These are phyloP conservation scores for Jaltomata sinuosa DNA, from an alignment of 257 asterid genomes.

Conservation along the genomic window DNA sequence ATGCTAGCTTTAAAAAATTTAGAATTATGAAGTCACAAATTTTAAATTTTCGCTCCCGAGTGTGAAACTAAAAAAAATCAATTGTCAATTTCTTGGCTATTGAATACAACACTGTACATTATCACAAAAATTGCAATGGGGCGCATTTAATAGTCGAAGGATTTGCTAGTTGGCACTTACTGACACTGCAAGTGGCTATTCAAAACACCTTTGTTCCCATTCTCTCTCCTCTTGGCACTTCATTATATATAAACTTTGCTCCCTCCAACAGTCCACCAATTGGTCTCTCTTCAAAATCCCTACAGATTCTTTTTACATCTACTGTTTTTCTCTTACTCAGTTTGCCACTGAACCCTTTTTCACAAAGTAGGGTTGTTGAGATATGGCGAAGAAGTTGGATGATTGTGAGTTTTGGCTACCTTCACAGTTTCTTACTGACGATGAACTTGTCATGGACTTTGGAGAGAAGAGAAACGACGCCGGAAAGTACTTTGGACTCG, in stretches of 20 bases:
- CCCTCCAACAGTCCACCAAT: no score
- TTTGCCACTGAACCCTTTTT: neutral
- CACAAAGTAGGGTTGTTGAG: no score
- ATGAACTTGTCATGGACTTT: conserved; percentile 1
- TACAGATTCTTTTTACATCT: neutral
- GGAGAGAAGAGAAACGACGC: neutral
- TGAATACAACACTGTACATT: neutral
- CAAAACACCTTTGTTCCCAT: neutral
- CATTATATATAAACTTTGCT: no score
- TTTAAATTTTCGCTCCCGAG: no score
- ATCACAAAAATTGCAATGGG: neutral
- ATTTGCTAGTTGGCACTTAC: neutral
- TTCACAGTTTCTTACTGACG: conserved; percentile 30
- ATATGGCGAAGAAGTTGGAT: conserved; percentile 21
- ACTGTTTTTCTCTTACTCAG: neutral
- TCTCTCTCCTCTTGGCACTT: neutral
- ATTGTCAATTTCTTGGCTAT: neutral
- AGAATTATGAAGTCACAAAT: no score
- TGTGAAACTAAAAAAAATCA: neutral
- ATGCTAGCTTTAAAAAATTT: no score
- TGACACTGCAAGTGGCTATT: neutral
- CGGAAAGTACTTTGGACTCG: neutral
- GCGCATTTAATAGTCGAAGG: neutral
- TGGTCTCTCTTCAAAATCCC: no score
- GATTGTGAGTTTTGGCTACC: conserved; percentile 32